A percentile compares a stretch with the other conserved stretches of the same genome.
Conservation (phyloP, 2,329 filamentous ascomycete species). For the Fusarium mexicanum region DNA sequence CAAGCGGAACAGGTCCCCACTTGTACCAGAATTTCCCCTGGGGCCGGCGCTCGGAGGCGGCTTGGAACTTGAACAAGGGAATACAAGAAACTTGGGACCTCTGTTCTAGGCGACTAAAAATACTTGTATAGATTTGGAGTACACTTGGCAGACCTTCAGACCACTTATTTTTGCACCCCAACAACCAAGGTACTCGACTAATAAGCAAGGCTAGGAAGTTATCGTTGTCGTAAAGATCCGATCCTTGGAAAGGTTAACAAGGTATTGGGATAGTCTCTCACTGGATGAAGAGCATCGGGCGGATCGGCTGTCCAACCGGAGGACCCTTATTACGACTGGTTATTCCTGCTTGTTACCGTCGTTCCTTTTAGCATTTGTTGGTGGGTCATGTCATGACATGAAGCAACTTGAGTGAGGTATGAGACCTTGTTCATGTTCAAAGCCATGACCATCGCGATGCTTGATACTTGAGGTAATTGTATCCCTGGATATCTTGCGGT, state of each 20-base stretch:
- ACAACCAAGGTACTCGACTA: neutral
- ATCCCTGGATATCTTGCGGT: constrained; percentile 10
- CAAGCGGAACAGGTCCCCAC: constrained; percentile 21
- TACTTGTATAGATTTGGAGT: neutral
- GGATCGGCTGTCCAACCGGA: constrained; percentile 37
- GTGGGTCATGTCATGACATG: constrained; percentile 1
- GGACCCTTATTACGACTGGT: constrained; percentile 36
- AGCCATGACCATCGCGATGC: constrained; percentile 3
- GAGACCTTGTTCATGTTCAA: neutral
- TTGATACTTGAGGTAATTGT: constrained; percentile 11
- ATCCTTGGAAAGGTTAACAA: constrained; percentile 3
- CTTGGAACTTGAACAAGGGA: neutral
- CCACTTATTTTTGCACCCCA: neutral
- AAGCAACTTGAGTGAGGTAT: neutral
- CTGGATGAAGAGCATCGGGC: constrained; percentile 3
- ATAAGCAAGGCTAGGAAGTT: neutral
- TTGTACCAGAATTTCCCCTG: constrained; percentile 14
- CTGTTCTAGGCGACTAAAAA: neutral
- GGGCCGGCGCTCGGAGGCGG: constrained; percentile 20
- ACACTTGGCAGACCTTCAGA: neutral
- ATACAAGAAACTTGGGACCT: neutral
- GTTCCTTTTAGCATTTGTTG: neutral
- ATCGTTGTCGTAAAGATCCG: constrained; percentile 5
- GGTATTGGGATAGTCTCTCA: constrained; percentile 4
- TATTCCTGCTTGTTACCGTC: constrained; percentile 16